phyloP scores from a whole-genome alignment of 139 green algal species.

The Marvania coccoides region DNA sequence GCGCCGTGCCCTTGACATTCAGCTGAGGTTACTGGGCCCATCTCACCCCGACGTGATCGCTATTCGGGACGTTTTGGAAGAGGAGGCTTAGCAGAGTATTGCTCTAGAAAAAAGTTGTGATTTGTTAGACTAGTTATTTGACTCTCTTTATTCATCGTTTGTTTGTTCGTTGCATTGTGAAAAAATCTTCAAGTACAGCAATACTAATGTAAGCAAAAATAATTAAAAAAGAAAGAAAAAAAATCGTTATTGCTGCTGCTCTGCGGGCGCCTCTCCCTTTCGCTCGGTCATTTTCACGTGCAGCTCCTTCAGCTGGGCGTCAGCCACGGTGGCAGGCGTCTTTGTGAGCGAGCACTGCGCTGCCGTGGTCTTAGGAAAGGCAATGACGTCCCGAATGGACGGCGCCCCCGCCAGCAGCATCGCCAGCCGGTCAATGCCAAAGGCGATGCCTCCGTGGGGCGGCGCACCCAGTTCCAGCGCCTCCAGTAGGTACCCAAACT shows the following conservation, averaged over 20 bases:
- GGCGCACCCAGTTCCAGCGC: constrained; percentile 78
- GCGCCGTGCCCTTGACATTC: constrained; percentile 72
- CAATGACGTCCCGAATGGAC: constrained; percentile 97
- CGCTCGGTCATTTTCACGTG: constrained; percentile 17
- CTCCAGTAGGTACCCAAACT: constrained; percentile 86
- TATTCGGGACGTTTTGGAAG: constrained; percentile 80
- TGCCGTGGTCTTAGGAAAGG: constrained; percentile 95
- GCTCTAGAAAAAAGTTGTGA: not conserved
- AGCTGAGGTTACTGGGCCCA: constrained; percentile 65
- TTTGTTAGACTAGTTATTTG: not conserved
- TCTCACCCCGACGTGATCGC: constrained; percentile 86
- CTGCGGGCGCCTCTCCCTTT: not conserved
- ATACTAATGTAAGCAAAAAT: not conserved
- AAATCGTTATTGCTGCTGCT: not conserved
- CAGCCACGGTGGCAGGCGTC: constrained; percentile 48
- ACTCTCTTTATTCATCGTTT: not conserved
- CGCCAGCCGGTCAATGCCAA: constrained; percentile 87
- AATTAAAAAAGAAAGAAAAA: not conserved
- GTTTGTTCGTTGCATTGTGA: no score
- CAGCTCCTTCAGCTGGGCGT: constrained; percentile 59
- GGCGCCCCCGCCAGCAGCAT: constrained; percentile 82
- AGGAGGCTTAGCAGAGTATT: constrained; percentile 8
- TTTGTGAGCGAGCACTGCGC: constrained; percentile 81
- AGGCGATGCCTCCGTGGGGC: constrained; percentile 87
- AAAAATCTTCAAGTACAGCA: no score